Conservation (phyloP, 1,284 basidiomycete genomes). For the Boletus semigastroideus region DNA sequence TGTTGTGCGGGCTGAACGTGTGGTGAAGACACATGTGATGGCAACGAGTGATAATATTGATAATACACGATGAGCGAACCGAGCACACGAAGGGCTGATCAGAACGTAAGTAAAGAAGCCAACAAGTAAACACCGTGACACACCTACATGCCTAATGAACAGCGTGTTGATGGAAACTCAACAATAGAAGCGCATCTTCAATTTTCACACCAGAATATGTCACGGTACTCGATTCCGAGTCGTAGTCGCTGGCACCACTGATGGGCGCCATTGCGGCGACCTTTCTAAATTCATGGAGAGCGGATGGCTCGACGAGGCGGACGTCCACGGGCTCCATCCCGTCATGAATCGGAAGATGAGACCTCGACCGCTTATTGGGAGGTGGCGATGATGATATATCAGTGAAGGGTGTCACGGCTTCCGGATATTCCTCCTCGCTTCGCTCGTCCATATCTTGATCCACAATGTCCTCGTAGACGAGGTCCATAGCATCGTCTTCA, state of each 20-base stretch:
- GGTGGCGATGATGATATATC: slow-evolving; percentile 53
- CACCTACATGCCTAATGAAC: slow-evolving; percentile 46
- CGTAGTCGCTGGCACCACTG: slow-evolving; percentile 27
- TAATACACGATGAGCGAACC: slow-evolving; percentile 22
- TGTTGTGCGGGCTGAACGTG: slow-evolving; percentile 7
- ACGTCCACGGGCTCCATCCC: slow-evolving; percentile 29
- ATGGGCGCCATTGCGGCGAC: slow-evolving; percentile 22
- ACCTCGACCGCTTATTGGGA: slow-evolving; percentile 30
- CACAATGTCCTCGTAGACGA: slow-evolving; percentile 33
- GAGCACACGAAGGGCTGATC: slow-evolving; percentile 15
- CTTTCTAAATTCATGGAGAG: slow-evolving; percentile 31
- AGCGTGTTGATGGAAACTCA: slow-evolving; percentile 67
- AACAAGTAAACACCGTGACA: slow-evolving; percentile 5
- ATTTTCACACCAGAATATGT: slow-evolving; percentile 46
- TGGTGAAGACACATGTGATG: slow-evolving; percentile 11
- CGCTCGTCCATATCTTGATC: slow-evolving; percentile 48
- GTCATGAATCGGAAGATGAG: slow-evolving; percentile 26
- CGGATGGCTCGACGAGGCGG: slow-evolving; percentile 28
- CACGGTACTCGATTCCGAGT: slow-evolving; percentile 26
- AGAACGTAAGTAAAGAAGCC: slow-evolving; percentile 12
- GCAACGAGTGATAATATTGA: slow-evolving; percentile 18
- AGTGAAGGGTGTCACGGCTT: slow-evolving; percentile 69
- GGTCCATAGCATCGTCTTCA: slow-evolving; percentile 44
- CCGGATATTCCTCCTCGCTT: slow-evolving; percentile 68
- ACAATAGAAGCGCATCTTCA: slow-evolving; percentile 65